Conservation (phyloP, 2,329 filamentous ascomycete genomes). For the Furcasterigmium furcatum region DNA sequence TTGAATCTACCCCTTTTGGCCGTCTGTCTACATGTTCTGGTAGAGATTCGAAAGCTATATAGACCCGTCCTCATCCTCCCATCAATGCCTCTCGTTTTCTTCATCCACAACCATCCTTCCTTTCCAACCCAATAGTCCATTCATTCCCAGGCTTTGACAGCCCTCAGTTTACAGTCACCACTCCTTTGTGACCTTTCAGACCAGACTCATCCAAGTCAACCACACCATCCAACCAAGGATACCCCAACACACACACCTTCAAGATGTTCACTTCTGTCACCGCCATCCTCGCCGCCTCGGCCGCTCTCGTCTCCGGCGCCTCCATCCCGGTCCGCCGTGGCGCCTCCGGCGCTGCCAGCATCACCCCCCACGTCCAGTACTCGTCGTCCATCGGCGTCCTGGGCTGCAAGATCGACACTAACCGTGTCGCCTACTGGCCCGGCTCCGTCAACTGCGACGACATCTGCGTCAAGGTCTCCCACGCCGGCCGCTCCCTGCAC, state of each 20-base stretch:
- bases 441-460: slow-evolving; percentile 47
- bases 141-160: background rate
- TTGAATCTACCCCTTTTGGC: background rate
- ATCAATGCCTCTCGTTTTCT: background rate
- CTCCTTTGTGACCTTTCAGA: background rate
- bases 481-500: slow-evolving; percentile 45
- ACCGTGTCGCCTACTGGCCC: slow-evolving; percentile 62
- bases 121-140: background rate
- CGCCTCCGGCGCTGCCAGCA: slow-evolving; percentile 24
- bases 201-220: background rate
- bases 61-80: background rate
- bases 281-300: slow-evolving; percentile 23
- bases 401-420: slow-evolving; percentile 58
- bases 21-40: background rate
- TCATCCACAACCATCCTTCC: background rate
- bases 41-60: background rate
- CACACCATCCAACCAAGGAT: background rate
- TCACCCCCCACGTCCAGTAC: slow-evolving; percentile 55
- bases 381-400: slow-evolving; percentile 55
- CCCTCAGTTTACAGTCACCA: background rate
- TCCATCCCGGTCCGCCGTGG: slow-evolving; percentile 15
- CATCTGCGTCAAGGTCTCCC: slow-evolving; percentile 52
- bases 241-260: slow-evolving; percentile 1
- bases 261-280: slow-evolving; percentile 23
- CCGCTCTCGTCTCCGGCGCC: slow-evolving; percentile 18